A percentile compares a stretch with the other conserved stretches of the same genome.
These are phyloP conservation scores for Trichoderma breve DNA, from an alignment of 2,329 filamentous ascomycete genomes.

Conservation along the genomic window DNA sequence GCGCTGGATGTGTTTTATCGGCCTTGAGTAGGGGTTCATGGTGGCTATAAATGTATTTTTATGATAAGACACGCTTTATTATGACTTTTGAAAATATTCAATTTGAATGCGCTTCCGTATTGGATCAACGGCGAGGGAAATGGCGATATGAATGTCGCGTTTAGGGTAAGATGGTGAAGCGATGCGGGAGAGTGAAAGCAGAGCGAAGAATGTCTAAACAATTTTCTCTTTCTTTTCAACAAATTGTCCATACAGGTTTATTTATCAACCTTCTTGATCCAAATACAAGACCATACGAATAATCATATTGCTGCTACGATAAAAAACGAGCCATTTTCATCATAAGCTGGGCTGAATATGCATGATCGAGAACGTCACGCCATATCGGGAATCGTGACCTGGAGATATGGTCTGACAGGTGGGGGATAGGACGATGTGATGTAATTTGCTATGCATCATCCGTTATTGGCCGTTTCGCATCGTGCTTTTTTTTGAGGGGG, in stretches of 20 bases:
- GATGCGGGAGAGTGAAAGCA: background rate
- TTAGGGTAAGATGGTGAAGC: background rate
- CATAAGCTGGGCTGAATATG: slow-evolving; percentile 3
- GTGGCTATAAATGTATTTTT: background rate
- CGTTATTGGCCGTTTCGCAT: background rate
- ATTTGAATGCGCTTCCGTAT: too few species aligned
- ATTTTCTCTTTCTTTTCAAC: background rate
- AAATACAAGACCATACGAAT: background rate
- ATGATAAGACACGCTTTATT: background rate
- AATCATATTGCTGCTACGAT: background rate
- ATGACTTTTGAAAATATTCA: too few species aligned
- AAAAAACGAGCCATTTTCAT: slow-evolving; percentile 3
- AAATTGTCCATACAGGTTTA: background rate
- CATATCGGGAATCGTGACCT: slow-evolving; percentile 7
- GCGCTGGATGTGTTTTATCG: slow-evolving; percentile 63
- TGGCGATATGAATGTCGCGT: background rate
- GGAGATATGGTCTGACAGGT: slow-evolving; percentile 12
- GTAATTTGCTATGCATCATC: slow-evolving; percentile 4
- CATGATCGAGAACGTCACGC: slow-evolving; percentile 12
- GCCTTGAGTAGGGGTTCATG: slow-evolving; percentile 25
- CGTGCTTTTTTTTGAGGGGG: background rate
- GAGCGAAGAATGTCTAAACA: background rate
- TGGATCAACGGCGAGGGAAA: background rate
- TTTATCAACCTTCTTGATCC: background rate
- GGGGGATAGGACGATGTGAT: slow-evolving; percentile 12